Evolutionary conservation across 2,329 filamentous ascomycete genomes (phyloP).

Genomic region (Atkinsonella hypoxylon): DNA sequence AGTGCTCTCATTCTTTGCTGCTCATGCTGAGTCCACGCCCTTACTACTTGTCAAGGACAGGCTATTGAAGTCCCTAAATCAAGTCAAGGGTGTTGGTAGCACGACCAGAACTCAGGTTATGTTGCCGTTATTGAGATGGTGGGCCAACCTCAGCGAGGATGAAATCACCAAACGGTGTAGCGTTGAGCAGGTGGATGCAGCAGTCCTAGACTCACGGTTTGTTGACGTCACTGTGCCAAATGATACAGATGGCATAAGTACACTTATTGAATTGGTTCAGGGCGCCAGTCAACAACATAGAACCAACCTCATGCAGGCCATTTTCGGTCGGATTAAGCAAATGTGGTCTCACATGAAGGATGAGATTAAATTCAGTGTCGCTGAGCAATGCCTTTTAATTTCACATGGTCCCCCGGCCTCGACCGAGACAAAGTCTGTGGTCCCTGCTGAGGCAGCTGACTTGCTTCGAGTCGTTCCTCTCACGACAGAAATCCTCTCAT

Average conservation of each 20-base stretch:
- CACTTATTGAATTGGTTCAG: slow-evolving; percentile 36
- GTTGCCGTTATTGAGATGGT: slow-evolving; percentile 61
- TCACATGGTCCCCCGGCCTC: slow-evolving; percentile 33
- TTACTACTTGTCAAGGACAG: slow-evolving; percentile 56
- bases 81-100: slow-evolving; percentile 57
- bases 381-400: slow-evolving; percentile 50
- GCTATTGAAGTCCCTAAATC: slow-evolving; percentile 60
- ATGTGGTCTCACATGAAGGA: slow-evolving; percentile 65
- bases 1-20: slow-evolving; percentile 60
- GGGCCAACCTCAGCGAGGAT: slow-evolving; percentile 44
- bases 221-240: slow-evolving; percentile 43
- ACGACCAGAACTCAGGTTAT: slow-evolving; percentile 61
- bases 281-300: slow-evolving; percentile 26
- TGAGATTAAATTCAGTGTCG: slow-evolving; percentile 45
- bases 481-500: slow-evolving; percentile 57
- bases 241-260: slow-evolving; percentile 38
- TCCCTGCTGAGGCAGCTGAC: slow-evolving; percentile 53
- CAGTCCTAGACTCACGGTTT: slow-evolving; percentile 29
- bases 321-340: slow-evolving; percentile 56
- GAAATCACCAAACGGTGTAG: slow-evolving; percentile 34
- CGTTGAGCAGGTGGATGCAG: slow-evolving; percentile 29
- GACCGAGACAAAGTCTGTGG: slow-evolving; percentile 21
- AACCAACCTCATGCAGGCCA: slow-evolving; percentile 44
- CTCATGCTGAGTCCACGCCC: slow-evolving; percentile 59
- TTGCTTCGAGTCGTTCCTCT: slow-evolving; percentile 63